A percentile compares a stretch with the other conserved stretches of the same genome.
These are phyloP conservation scores for Didymella pinodella DNA, from an alignment of 2,329 filamentous ascomycete species.

Conservation along the genomic window DNA sequence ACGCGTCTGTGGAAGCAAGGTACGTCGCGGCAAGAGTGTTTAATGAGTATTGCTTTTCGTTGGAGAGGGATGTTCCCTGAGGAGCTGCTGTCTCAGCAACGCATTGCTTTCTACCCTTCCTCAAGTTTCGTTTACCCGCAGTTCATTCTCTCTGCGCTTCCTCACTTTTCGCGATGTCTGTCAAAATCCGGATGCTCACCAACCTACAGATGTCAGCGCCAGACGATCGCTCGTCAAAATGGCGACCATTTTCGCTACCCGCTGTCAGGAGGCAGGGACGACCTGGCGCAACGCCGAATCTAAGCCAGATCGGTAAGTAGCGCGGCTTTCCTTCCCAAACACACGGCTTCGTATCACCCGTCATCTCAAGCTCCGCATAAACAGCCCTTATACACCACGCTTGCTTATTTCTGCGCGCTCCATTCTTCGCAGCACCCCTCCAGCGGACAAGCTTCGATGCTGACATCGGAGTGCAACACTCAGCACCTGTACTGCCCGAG, in stretches of 20 bases:
- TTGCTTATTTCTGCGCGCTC: constrained; percentile 18
- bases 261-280: constrained; percentile 20
- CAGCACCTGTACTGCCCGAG: constrained; percentile 35
- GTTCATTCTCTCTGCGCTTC: constrained; percentile 1
- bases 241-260: constrained; percentile 11
- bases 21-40: constrained; percentile 10
- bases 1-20: constrained; percentile 16
- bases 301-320: constrained; percentile 22
- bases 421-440: constrained; percentile 3
- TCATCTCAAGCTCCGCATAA: constrained; percentile 29
- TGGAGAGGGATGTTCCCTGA: constrained; percentile 21
- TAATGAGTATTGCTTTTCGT: constrained; percentile 17
- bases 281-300: constrained; percentile 8
- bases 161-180: neutral
- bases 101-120: constrained; percentile 19
- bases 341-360: constrained; percentile 29
- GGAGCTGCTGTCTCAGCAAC: constrained; percentile 26
- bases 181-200: constrained; percentile 19
- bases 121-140: constrained; percentile 6
- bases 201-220: constrained; percentile 14
- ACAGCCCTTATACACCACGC: constrained; percentile 25
- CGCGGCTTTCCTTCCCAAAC: constrained; percentile 30
- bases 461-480: constrained; percentile 18
- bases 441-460: constrained; percentile 29
- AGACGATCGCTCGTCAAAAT: constrained; percentile 9